These are phyloP conservation scores for Vachellia pachyceras DNA, from an alignment of 306 rosid species.

Conservation along the genomic window DNA sequence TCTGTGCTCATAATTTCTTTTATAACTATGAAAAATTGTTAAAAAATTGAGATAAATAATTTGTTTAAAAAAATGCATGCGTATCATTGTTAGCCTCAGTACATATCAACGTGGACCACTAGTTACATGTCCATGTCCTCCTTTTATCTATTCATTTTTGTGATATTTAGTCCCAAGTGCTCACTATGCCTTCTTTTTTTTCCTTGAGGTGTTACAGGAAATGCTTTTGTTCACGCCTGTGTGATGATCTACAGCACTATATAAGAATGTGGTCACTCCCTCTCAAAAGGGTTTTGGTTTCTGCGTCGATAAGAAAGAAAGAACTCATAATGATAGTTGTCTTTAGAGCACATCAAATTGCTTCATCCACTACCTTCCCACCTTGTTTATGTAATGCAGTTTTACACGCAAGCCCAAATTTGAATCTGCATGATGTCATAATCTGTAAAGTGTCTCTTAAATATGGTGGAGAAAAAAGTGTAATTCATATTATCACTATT, in stretches of 20 bases:
- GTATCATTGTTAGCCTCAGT: conserved; percentile 34
- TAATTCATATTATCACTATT: too few relatives aligned
- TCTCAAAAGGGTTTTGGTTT: conserved; percentile 30
- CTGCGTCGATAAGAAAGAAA: conserved; percentile 32
- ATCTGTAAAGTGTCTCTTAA: background rate
- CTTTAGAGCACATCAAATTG: background rate
- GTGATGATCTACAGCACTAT: conserved; percentile 43
- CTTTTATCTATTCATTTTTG: background rate
- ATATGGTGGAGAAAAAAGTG: background rate
- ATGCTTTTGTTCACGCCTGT: conserved; percentile 40
- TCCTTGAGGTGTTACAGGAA: background rate
- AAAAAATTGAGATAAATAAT: background rate
- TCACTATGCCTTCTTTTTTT: conserved; percentile 19
- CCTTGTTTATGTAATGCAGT: background rate
- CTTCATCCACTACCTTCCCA: background rate
- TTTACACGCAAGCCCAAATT: background rate
- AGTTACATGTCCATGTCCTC: conserved; percentile 30
- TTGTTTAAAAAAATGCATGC: background rate
- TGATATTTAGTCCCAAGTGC: background rate
- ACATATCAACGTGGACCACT: conserved; percentile 51
- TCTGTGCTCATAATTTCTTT: too few relatives aligned
- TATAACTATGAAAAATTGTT: too few relatives aligned
- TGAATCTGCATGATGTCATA: background rate
- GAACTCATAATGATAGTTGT: background rate
- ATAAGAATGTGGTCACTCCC: conserved; percentile 40